phyloP scores from a whole-genome alignment of 495 filamentous ascomycete species.

The Penicillium arizonense region DNA sequence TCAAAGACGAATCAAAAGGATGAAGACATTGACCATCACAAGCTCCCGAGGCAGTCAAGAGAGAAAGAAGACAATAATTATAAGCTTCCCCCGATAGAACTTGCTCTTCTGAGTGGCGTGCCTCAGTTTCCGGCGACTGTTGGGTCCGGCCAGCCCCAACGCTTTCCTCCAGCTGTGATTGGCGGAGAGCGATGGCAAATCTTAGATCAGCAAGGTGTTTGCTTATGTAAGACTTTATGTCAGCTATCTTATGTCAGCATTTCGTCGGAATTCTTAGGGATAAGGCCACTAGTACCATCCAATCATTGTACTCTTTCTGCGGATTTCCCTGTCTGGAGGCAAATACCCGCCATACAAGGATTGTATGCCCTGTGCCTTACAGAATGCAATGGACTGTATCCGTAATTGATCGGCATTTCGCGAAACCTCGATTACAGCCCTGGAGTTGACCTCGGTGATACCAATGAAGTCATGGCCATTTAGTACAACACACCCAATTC shows the following conservation, averaged over 20 bases:
- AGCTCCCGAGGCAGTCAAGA: slow-evolving; percentile 34
- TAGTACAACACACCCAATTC: too few relatives aligned
- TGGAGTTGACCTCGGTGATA: too few relatives aligned
- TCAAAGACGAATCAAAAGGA: slow-evolving; percentile 10
- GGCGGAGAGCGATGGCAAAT: background rate
- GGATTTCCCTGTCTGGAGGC: too few relatives aligned
- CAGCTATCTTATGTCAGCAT: background rate
- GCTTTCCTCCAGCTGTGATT: slow-evolving; percentile 20
- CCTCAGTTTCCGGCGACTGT: slow-evolving; percentile 24
- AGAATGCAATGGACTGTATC: too few relatives aligned
- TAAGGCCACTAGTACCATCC: too few relatives aligned
- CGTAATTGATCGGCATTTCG: too few relatives aligned
- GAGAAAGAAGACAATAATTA: background rate
- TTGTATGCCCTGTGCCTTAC: too few relatives aligned
- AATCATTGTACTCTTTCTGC: too few relatives aligned
- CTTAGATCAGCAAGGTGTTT: background rate
- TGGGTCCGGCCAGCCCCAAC: slow-evolving; percentile 31
- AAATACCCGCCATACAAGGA: too few relatives aligned
- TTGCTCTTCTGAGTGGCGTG: slow-evolving; percentile 18
- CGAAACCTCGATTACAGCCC: too few relatives aligned
- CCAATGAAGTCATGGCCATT: too few relatives aligned
- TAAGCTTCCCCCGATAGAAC: background rate
- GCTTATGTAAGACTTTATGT: background rate
- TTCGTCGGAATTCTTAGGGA: too few relatives aligned
- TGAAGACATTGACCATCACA: slow-evolving; percentile 21